A percentile compares a stretch with the other conserved stretches of the same genome.
Conservation (phyloP, 495 filamentous ascomycete genomes). For the Tuber borchii region DNA sequence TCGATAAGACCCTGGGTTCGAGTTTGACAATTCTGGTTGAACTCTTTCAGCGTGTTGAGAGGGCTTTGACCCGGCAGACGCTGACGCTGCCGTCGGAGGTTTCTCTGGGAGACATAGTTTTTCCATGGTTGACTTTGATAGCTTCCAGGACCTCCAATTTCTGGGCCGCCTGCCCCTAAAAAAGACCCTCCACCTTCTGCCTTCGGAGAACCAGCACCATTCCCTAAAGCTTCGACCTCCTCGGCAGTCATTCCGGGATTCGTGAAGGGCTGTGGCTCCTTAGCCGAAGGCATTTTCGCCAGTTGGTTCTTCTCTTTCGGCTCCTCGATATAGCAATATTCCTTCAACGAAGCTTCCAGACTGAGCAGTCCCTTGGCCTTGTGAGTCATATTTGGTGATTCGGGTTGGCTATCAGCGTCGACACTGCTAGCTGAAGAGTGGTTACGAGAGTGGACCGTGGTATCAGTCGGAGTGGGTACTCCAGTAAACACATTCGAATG, state of each 20-base stretch:
- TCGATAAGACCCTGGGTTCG: constrained; percentile 17
- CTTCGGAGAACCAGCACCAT: neutral
- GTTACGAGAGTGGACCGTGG: constrained; percentile 12
- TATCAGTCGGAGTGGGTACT: constrained; percentile 33
- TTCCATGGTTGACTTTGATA: neutral
- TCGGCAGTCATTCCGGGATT: constrained; percentile 9
- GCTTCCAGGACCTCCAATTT: constrained; percentile 9
- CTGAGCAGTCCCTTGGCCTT: neutral
- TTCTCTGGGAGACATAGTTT: constrained; percentile 2
- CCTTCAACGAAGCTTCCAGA: constrained; percentile 9
- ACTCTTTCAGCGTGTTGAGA: constrained; percentile 7
- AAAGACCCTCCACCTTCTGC: constrained; percentile 14
- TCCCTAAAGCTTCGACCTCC: constrained; percentile 7
- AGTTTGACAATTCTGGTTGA: constrained; percentile 14
- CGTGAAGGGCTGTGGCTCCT: constrained; percentile 16
- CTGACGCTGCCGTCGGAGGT: constrained; percentile 14
- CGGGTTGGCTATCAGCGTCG: constrained; percentile 20
- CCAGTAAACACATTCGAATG: constrained; percentile 40
- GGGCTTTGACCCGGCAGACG: constrained; percentile 16
- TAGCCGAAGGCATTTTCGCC: constrained; percentile 23
- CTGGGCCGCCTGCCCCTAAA: constrained; percentile 22
- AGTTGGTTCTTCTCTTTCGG: constrained; percentile 24
- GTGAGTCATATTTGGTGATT: constrained; percentile 12
- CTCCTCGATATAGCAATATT: constrained; percentile 26
- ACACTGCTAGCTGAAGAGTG: constrained; percentile 28